These are phyloP conservation scores for Lachancea waltii DNA, from an alignment of 805 yeast genomes.

Conservation along the genomic window DNA sequence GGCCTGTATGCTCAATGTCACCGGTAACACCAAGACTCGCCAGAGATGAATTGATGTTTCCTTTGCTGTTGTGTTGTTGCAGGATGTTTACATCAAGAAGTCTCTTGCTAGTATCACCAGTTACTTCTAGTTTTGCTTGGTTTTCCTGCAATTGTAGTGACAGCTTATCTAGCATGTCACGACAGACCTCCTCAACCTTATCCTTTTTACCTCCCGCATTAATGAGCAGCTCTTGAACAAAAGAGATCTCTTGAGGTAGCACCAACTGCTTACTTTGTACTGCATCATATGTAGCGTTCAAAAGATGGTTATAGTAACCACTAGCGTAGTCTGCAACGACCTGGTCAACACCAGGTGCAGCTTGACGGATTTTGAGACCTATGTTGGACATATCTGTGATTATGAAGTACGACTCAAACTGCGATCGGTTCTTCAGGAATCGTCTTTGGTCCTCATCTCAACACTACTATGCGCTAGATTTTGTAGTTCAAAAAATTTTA, in stretches of 20 bases:
- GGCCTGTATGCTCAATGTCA: slow-evolving; percentile 87
- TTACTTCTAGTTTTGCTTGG: slow-evolving; percentile 64
- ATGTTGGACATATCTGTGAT: slow-evolving; percentile 37
- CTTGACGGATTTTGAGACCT: slow-evolving; percentile 65
- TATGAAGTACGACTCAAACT: slow-evolving; percentile 40
- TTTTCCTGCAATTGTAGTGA: slow-evolving; percentile 53
- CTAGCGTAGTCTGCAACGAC: slow-evolving; percentile 83
- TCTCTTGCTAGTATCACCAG: slow-evolving; percentile 85
- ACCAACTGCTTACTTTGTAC: slow-evolving; percentile 71
- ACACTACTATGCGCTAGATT: too few species aligned
- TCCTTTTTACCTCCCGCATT: slow-evolving; percentile 76
- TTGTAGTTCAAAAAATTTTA: slow-evolving; percentile 1
- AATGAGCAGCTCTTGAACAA: slow-evolving; percentile 54
- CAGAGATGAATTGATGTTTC: slow-evolving; percentile 69
- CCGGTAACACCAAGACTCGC: slow-evolving; percentile 70
- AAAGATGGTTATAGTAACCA: slow-evolving; percentile 81
- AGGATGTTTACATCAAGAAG: slow-evolving; percentile 72
- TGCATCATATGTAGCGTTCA: slow-evolving; percentile 72
- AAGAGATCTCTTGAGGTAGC: slow-evolving; percentile 59
- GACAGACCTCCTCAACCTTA: slow-evolving; percentile 46
- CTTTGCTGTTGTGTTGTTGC: slow-evolving; percentile 52
- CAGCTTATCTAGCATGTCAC: slow-evolving; percentile 43
- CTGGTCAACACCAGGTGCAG: slow-evolving; percentile 80
- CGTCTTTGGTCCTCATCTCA: too few species aligned
- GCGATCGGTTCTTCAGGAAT: too few species aligned